Conservation (phyloP, 2,329 filamentous ascomycete genomes). For the Phialocephala sp. region DNA sequence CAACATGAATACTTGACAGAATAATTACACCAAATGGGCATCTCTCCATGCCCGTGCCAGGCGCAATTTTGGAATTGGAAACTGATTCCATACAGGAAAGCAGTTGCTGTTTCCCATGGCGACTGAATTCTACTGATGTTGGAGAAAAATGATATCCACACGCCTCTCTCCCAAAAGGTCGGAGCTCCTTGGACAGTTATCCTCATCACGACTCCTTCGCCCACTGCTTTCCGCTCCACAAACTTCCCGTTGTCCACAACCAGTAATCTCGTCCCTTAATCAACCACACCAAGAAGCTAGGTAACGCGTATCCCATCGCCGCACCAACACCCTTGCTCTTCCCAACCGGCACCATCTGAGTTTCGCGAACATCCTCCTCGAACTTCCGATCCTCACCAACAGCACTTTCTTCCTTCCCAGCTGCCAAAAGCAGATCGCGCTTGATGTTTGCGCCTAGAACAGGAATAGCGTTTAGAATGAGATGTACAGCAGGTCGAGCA, state of each 20-base stretch:
- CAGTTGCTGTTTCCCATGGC: too few relatives aligned
- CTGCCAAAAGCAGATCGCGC: constrained; percentile 51
- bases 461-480: constrained; percentile 49
- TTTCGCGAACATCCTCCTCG: constrained; percentile 51
- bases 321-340: constrained; percentile 52
- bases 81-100: too few relatives aligned
- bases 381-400: constrained; percentile 45
- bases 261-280: constrained; percentile 59
- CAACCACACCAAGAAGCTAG: constrained; percentile 53
- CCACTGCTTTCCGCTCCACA: constrained; percentile 60
- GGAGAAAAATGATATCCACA: too few relatives aligned
- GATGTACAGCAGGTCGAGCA: constrained; percentile 50
- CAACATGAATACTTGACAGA: too few relatives aligned
- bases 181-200: not conserved
- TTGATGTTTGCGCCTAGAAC: constrained; percentile 55
- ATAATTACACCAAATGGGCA: too few relatives aligned
- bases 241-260: constrained; percentile 52
- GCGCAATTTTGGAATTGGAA: too few relatives aligned
- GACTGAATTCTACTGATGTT: too few relatives aligned
- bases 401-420: constrained; percentile 33
- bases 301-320: constrained; percentile 49
- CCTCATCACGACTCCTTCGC: constrained; percentile 47
- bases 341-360: constrained; percentile 55
- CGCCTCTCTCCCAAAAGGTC: too few relatives aligned
- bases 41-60: too few relatives aligned